Conservation (phyloP, 129 eudicot species). For the Artemisia tridentata region DNA sequence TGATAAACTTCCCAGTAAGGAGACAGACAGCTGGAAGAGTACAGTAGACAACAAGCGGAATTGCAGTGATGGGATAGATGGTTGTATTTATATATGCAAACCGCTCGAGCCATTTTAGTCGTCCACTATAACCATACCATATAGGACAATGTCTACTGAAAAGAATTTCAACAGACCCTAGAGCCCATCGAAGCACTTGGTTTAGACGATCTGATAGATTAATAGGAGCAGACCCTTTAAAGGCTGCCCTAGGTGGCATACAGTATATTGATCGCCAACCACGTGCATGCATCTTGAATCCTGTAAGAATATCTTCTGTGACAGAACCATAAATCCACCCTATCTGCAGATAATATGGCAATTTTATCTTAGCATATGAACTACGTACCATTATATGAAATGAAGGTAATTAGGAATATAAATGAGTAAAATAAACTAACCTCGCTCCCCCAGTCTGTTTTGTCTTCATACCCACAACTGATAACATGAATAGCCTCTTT, state of each 20-base stretch:
- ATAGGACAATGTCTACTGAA: constrained; percentile 93
- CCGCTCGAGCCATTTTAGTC: constrained; percentile 91
- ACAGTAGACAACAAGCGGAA: constrained; percentile 82
- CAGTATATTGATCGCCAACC: constrained; percentile 98
- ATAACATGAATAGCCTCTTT: constrained; percentile 99
- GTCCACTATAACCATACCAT: constrained; percentile 84
- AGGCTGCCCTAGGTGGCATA: constrained; percentile 84
- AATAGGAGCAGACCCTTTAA: constrained; percentile 97
- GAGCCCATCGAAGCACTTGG: constrained; percentile 98
- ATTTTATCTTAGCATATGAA: background rate
- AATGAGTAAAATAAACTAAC: constrained; percentile 28
- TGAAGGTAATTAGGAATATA: background rate
- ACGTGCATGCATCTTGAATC: constrained; percentile 96
- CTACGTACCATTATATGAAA: no score
- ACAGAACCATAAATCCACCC: constrained; percentile 99
- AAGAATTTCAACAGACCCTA: constrained; percentile 94
- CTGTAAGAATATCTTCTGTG: constrained; percentile 98
- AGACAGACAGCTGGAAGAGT: constrained; percentile 94
- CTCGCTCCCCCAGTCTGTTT: constrained; percentile 96
- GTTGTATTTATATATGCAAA: constrained; percentile 91
- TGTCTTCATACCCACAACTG: constrained; percentile 98
- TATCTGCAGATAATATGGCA: constrained; percentile 50
- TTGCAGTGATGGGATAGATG: constrained; percentile 78
- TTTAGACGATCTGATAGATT: constrained; percentile 93
- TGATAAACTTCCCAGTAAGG: constrained; percentile 85